A percentile compares a stretch with the other conserved stretches of the same genome.
Conservation (phyloP, 257 asterid species). For the Penstemon davidsonii region DNA sequence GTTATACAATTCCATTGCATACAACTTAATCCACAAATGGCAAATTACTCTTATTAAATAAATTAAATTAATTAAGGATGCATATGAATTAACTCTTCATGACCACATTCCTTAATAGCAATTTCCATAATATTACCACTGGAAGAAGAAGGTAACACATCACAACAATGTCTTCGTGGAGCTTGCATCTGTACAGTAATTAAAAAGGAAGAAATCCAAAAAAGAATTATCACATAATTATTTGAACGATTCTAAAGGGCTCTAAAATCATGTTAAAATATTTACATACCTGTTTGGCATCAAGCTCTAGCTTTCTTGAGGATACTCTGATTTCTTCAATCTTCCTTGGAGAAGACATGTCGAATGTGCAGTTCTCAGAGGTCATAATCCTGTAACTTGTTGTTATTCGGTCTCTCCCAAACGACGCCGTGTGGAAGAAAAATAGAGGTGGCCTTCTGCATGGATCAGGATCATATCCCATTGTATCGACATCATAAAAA, state of each 20-base stretch:
- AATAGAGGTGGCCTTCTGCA: conserved; percentile 59
- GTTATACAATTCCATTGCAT: too few species aligned
- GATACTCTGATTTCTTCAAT: conserved; percentile 55
- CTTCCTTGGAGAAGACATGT: conserved; percentile 59
- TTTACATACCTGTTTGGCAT: conserved; percentile 49
- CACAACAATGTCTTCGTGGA: conserved; percentile 86
- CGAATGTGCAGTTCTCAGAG: conserved; percentile 53
- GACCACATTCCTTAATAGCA: conserved; percentile 68
- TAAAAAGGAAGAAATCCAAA: background rate
- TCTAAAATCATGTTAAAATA: background rate
- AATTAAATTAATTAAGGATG: conserved; percentile 27
- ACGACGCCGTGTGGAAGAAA: conserved; percentile 43
- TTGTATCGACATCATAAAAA: conserved; percentile 36
- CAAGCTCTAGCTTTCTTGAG: conserved; percentile 56
- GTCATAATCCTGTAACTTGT: conserved; percentile 40
- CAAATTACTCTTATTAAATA: too few species aligned
- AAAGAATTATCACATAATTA: background rate
- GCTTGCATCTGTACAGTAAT: conserved; percentile 52
- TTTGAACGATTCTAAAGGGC: too few species aligned
- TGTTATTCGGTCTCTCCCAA: conserved; percentile 32
- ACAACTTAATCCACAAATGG: too few species aligned
- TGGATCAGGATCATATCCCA: conserved; percentile 45
- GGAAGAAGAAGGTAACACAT: conserved; percentile 56
- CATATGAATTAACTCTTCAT: conserved; percentile 65
- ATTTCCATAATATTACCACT: conserved; percentile 52